These are phyloP conservation scores for Boletus pseudo-olivaceus DNA, from an alignment of 768 basidiomycete species.

Conservation along the genomic window DNA sequence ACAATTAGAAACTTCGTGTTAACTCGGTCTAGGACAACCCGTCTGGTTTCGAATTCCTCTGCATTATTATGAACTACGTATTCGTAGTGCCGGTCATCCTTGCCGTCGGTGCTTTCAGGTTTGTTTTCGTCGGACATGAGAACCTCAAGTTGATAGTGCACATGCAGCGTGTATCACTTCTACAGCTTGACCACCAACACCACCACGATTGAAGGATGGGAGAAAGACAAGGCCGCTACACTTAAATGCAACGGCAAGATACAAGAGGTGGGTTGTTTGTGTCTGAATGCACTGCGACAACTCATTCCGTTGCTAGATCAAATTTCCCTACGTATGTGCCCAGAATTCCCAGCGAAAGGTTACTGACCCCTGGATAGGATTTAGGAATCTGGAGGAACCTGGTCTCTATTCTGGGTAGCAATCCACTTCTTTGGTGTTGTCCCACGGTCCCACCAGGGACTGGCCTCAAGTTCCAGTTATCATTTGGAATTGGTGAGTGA, in stretches of 20 bases:
- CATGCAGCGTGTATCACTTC: conserved; percentile 77
- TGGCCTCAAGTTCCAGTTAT: conserved; percentile 76
- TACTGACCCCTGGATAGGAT: conserved; percentile 49
- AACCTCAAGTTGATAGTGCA: conserved; percentile 12
- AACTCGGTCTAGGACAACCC: conserved; percentile 58
- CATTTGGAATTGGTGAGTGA: conserved; percentile 74
- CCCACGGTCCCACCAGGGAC: conserved; percentile 64
- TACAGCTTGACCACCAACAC: conserved; percentile 73
- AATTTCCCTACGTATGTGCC: conserved; percentile 83
- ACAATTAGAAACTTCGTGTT: neutral
- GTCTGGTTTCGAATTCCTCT: conserved; percentile 64
- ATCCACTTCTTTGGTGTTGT: conserved; percentile 80
- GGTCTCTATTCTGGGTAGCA: conserved; percentile 70
- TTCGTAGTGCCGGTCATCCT: conserved; percentile 83
- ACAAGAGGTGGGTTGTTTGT: conserved; percentile 50
- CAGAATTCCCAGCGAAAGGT: neutral
- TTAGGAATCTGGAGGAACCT: conserved; percentile 74
- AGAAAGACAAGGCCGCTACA: conserved; percentile 91
- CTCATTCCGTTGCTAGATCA: conserved; percentile 47
- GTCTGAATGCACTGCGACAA: neutral
- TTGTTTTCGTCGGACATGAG: neutral
- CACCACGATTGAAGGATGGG: conserved; percentile 97
- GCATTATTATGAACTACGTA: conserved; percentile 86
- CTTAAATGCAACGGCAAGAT: conserved; percentile 85
- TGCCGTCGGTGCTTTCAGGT: conserved; percentile 91